A percentile compares a stretch with the other conserved stretches of the same genome.
phyloP scores from a whole-genome alignment of 208 protist species.

The Crithidia sp. region DNA sequence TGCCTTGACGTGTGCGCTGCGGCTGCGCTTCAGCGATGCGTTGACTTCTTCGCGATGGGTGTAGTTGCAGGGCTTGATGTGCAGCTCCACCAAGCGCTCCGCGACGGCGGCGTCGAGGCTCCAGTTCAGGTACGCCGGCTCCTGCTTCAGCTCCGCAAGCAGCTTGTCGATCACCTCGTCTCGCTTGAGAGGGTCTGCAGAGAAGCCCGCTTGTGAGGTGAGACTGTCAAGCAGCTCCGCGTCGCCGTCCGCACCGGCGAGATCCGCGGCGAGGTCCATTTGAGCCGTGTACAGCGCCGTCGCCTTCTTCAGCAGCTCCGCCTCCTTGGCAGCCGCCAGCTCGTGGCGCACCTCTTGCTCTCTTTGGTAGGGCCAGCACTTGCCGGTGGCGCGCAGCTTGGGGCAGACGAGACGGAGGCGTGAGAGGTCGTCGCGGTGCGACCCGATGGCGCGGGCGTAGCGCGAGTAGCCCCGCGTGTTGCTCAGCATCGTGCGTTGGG shows the following conservation, averaged over 20 bases:
- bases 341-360: constrained; percentile 48
- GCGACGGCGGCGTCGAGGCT: constrained; percentile 73
- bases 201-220: constrained; percentile 20
- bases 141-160: constrained; percentile 71
- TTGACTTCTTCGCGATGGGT: constrained; percentile 52
- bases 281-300: constrained; percentile 62
- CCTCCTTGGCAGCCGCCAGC: constrained; percentile 61
- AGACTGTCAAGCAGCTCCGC: constrained; percentile 10
- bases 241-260: constrained; percentile 18
- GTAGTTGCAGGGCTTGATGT: constrained; percentile 54
- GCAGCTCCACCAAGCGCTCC: constrained; percentile 54
- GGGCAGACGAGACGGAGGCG: constrained; percentile 50
- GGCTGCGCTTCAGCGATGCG: constrained; percentile 37
- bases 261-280: constrained; percentile 49
- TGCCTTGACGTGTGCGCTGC: constrained; percentile 12
- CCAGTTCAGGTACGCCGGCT: constrained; percentile 78
- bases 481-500: constrained; percentile 55
- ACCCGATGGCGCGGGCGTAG: constrained; percentile 44
- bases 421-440: constrained; percentile 39
- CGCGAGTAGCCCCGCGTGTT: constrained; percentile 51
- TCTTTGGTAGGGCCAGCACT: constrained; percentile 46
- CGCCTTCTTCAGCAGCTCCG: constrained; percentile 68
- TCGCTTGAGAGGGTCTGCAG: constrained; percentile 21
- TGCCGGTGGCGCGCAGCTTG: constrained; percentile 31
- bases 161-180: constrained; percentile 41